These are phyloP conservation scores for Penicillium griseofulvum DNA, from an alignment of 2,329 filamentous ascomycete genomes.

Conservation along the genomic window DNA sequence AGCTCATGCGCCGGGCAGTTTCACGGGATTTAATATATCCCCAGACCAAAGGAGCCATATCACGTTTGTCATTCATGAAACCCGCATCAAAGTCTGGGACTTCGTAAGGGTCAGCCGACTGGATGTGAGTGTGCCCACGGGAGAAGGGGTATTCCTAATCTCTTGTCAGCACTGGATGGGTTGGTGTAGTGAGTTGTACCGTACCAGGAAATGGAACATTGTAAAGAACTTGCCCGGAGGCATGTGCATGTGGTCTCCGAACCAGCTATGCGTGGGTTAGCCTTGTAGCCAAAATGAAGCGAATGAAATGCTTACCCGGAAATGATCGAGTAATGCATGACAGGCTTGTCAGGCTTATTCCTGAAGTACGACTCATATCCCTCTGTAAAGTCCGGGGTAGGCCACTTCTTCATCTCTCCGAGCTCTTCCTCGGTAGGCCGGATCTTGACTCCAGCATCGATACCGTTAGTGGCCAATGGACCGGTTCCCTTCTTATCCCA, in stretches of 20 bases:
- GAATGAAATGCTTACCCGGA: conserved; percentile 47
- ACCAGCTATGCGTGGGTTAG: conserved; percentile 32
- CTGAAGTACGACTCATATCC: conserved; percentile 83
- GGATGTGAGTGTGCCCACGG: conserved; percentile 68
- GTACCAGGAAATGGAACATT: conserved; percentile 73
- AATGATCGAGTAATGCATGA: conserved; percentile 82
- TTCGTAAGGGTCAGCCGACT: conserved; percentile 69
- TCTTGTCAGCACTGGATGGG: not conserved
- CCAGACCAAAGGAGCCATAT: conserved; percentile 84
- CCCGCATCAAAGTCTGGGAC: conserved; percentile 74
- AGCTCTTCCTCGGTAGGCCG: conserved; percentile 68
- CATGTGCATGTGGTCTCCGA: conserved; percentile 56
- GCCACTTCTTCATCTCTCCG: conserved; percentile 67
- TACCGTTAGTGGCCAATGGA: conserved; percentile 73
- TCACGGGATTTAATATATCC: conserved; percentile 79
- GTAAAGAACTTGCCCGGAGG: conserved; percentile 77
- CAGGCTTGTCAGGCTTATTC: conserved; percentile 79
- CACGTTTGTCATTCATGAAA: conserved; percentile 82
- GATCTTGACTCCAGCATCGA: conserved; percentile 77
- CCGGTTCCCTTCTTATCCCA: conserved; percentile 79
- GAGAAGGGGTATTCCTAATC: conserved; percentile 68
- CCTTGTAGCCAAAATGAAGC: not conserved
- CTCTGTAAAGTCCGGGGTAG: conserved; percentile 64
- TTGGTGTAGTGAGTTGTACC: not conserved
- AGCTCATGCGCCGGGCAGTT: conserved; percentile 73